phyloP scores from a whole-genome alignment of 768 basidiomycete species.

The Pleurotus salmoneostramineus region DNA sequence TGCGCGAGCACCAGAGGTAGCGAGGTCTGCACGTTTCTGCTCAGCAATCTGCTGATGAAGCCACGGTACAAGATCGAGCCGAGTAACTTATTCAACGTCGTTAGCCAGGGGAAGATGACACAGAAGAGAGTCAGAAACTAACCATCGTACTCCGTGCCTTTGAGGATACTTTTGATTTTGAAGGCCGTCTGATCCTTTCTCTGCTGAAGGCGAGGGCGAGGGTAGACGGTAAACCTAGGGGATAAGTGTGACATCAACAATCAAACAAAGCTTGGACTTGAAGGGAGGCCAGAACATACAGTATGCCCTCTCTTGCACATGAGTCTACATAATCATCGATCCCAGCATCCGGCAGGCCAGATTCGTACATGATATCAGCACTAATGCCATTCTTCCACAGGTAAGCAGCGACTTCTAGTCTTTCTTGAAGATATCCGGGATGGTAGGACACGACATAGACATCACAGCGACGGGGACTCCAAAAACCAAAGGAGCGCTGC shows the following conservation, averaged over 20 bases:
- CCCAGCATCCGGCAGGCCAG: constrained; percentile 56
- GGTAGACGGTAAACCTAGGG: constrained; percentile 37
- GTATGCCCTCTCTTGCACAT: constrained; percentile 77
- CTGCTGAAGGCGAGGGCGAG: constrained; percentile 43
- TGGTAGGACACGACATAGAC: constrained; percentile 83
- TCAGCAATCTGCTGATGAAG: constrained; percentile 76
- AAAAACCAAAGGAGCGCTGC: constrained; percentile 79
- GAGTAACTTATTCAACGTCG: constrained; percentile 29
- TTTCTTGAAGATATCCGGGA: constrained; percentile 69
- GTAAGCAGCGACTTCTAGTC: constrained; percentile 71
- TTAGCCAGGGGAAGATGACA: background rate
- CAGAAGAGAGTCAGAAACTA: constrained; percentile 14
- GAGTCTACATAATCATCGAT: constrained; percentile 63
- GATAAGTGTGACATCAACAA: background rate
- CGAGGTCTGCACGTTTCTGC: constrained; percentile 69
- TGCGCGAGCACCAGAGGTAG: constrained; percentile 53
- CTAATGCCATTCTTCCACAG: constrained; percentile 83
- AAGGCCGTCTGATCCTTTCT: constrained; percentile 65
- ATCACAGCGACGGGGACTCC: constrained; percentile 87
- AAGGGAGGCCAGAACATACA: constrained; percentile 44
- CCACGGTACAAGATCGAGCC: constrained; percentile 71
- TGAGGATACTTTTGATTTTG: constrained; percentile 81
- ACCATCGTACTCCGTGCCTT: constrained; percentile 76
- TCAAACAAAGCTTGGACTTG: background rate
- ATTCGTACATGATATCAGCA: constrained; percentile 86